Percentiles rank a stretch among this genome's conserved stretches.
These are phyloP conservation scores for Bigelowiella natans DNA, from an alignment of 78 protist genomes.

Conservation along the genomic window DNA sequence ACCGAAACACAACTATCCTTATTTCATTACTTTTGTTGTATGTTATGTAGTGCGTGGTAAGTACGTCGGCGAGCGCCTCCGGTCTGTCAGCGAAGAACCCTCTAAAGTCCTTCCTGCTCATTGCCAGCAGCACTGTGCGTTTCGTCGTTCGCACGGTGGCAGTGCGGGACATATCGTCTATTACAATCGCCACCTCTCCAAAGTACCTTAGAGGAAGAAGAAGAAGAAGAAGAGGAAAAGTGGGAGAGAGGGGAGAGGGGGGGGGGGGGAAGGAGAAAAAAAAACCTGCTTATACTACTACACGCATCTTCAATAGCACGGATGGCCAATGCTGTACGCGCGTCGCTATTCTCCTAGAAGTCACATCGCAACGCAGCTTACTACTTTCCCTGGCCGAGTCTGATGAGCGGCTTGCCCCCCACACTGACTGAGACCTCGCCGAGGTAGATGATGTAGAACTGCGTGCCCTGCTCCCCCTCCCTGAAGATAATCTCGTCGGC, in stretches of 20 bases:
- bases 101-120: not conserved
- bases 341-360: no score
- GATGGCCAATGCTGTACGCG: no score
- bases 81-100: not conserved
- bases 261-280: no score
- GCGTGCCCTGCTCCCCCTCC: not conserved
- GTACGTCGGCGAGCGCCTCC: not conserved
- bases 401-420: not conserved
- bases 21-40: no score
- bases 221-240: no score
- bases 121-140: not conserved
- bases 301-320: no score
- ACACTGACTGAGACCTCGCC: not conserved
- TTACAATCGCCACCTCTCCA: not conserved
- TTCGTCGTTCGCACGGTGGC: not conserved
- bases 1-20: no score
- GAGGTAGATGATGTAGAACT: not conserved
- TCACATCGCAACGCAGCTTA: no score
- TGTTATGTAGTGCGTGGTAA: no score
- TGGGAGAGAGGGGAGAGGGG: no score
- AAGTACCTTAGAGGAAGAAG: no score
- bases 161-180: not conserved
- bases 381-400: not conserved
- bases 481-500: not conserved
- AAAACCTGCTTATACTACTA: no score